Evolutionary conservation across 73 alveolate genomes (phyloP).

Genomic region (Paramecium pentaurelia): DNA sequence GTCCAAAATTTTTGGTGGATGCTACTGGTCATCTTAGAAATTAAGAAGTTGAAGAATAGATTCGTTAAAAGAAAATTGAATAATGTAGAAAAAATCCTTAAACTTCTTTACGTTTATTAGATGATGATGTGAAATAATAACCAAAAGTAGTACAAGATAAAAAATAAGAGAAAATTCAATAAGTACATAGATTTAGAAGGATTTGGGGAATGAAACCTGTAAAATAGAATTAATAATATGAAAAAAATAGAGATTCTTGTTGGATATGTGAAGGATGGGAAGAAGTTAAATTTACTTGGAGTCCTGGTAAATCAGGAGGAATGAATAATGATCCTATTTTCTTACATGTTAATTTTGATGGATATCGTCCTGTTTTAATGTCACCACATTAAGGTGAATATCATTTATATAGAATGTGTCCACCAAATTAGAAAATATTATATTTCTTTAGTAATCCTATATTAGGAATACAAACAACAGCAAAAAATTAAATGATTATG

Average conservation of each 20-base stretch:
- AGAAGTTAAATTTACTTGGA: conserved; percentile 52
- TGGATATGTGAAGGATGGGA: conserved; percentile 66
- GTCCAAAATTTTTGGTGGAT: conserved; percentile 37
- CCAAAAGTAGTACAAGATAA: background rate
- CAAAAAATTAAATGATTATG: conserved; percentile 22
- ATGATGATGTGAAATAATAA: conserved; percentile 20
- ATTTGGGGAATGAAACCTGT: conserved; percentile 24
- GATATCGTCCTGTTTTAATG: conserved; percentile 50
- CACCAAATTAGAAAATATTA: conserved; percentile 31
- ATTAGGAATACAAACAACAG: background rate
- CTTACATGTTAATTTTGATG: conserved; percentile 52
- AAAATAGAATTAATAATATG: background rate
- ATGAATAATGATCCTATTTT: conserved; percentile 54
- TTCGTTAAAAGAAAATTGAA: background rate
- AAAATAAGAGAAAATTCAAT: background rate
- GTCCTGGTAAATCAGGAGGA: conserved; percentile 46
- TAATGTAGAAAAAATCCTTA: conserved; percentile 23
- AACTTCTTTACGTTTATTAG: background rate
- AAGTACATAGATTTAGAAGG: background rate
- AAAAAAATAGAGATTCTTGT: background rate
- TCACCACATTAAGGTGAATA: conserved; percentile 35
- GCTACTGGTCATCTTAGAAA: conserved; percentile 37
- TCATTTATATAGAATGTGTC: conserved; percentile 55
- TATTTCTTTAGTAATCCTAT: conserved; percentile 57
- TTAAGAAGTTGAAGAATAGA: background rate